phyloP scores from a whole-genome alignment of 2,329 filamentous ascomycete genomes.

The Akanthomyces dipterigenus region DNA sequence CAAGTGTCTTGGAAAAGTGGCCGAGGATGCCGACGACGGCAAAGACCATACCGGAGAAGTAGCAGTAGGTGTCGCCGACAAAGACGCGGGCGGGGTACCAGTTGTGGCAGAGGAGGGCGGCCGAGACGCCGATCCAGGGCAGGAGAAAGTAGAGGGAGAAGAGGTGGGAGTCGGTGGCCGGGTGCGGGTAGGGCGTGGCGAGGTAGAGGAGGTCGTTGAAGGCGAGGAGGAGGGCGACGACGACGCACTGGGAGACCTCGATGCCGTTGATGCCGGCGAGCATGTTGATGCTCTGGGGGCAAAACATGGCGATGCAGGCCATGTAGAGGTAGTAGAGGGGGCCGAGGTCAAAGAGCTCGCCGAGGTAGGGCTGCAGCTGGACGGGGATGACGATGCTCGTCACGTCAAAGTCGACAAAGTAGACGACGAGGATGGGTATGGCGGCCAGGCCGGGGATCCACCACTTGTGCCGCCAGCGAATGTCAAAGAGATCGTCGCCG shows the following conservation, averaged over 20 bases:
- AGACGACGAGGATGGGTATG: conserved; percentile 89
- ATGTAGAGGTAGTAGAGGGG: conserved; percentile 92
- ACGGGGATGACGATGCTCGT: conserved; percentile 90
- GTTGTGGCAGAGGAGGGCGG: conserved; percentile 83
- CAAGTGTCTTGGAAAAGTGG: conserved; percentile 94
- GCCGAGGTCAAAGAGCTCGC: conserved; percentile 76
- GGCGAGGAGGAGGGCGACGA: conserved; percentile 76
- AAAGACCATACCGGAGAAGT: conserved; percentile 98
- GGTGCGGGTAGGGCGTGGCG: conserved; percentile 76
- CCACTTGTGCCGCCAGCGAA: conserved; percentile 97
- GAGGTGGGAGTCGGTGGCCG: conserved; percentile 89
- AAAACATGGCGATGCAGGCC: conserved; percentile 94
- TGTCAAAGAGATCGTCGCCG: conserved; percentile 94
- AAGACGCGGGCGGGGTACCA: conserved; percentile 95
- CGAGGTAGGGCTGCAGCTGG: conserved; percentile 76
- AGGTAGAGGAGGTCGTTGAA: conserved; percentile 88
- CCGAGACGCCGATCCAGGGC: conserved; percentile 87
- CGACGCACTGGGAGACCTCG: conserved; percentile 88
- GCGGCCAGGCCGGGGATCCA: conserved; percentile 92
- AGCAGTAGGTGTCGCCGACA: conserved; percentile 98
- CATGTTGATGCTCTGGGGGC: conserved; percentile 98
- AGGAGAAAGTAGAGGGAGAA: conserved; percentile 94
- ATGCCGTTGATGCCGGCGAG: conserved; percentile 99
- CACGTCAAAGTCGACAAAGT: conserved; percentile 97
- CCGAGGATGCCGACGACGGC: conserved; percentile 94